A percentile compares a stretch with the other conserved stretches of the same genome.
Conservation (phyloP, 208 protist species). For the Leishmania gerbilli region DNA sequence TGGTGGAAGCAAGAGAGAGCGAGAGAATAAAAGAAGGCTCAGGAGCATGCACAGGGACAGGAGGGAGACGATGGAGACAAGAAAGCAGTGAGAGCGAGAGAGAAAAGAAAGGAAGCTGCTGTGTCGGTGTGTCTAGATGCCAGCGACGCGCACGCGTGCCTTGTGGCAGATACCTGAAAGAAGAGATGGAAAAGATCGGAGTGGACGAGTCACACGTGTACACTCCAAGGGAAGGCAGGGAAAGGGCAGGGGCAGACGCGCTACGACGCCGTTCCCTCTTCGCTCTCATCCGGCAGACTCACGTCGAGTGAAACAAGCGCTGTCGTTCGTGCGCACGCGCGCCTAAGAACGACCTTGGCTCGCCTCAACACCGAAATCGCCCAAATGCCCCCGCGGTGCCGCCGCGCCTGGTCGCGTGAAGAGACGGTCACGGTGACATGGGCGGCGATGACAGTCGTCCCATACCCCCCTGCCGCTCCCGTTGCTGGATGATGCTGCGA, state of each 20-base stretch:
- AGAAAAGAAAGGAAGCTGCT: neutral
- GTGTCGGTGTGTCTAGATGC: neutral
- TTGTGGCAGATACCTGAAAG: neutral
- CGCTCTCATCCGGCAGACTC: neutral
- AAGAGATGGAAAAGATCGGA: neutral
- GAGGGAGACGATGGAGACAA: neutral
- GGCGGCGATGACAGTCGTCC: no score
- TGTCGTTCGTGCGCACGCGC: neutral
- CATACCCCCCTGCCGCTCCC: neutral
- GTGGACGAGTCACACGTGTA: neutral
- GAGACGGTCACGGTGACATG: neutral
- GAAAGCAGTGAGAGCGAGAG: neutral
- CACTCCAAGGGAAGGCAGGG: neutral
- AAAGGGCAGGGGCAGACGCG: neutral
- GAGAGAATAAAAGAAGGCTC: neutral
- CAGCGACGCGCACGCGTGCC: neutral
- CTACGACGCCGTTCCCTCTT: neutral
- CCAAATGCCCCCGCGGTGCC: neutral
- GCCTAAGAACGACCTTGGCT: neutral
- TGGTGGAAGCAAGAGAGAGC: neutral
- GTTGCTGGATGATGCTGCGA: neutral
- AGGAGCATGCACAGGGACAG: neutral
- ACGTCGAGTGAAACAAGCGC: neutral
- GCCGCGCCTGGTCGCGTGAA: neutral
- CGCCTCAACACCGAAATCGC: slow-evolving; percentile 5